A percentile compares a stretch with the other conserved stretches of the same genome.
These are phyloP conservation scores for Cylindrodendrum hubeiense DNA, from an alignment of 2,329 filamentous ascomycete genomes.

Conservation along the genomic window DNA sequence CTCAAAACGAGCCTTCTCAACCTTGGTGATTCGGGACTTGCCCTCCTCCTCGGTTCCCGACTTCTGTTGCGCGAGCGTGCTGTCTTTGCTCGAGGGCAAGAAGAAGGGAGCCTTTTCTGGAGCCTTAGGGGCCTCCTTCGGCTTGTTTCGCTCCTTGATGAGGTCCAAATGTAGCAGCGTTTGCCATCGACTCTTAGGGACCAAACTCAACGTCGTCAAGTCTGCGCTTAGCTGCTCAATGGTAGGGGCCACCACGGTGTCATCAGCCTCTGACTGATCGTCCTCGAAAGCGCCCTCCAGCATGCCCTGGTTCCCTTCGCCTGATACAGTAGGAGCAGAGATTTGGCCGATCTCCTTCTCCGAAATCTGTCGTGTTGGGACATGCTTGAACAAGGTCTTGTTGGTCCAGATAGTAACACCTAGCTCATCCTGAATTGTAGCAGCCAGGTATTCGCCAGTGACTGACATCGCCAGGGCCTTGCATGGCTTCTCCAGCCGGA, in stretches of 20 bases:
- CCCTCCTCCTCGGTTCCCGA: slow-evolving; percentile 56
- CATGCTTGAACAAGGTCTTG: slow-evolving; percentile 88
- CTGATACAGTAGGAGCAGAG: slow-evolving; percentile 79
- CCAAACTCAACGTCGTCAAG: slow-evolving; percentile 88
- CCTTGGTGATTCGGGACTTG: slow-evolving; percentile 76
- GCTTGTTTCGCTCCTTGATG: slow-evolving; percentile 94
- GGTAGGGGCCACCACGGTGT: slow-evolving; percentile 65
- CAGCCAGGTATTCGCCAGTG: slow-evolving; percentile 95
- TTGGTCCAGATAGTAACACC: slow-evolving; percentile 98
- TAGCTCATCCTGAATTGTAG: slow-evolving; percentile 82
- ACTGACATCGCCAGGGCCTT: slow-evolving; percentile 88
- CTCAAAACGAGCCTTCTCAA: slow-evolving; percentile 70
- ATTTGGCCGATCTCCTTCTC: slow-evolving; percentile 78
- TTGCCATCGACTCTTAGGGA: slow-evolving; percentile 94
- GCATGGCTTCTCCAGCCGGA: slow-evolving; percentile 82
- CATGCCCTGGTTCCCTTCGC: slow-evolving; percentile 81
- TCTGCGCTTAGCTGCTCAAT: slow-evolving; percentile 85
- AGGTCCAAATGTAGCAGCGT: slow-evolving; percentile 92
- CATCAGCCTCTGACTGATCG: slow-evolving; percentile 63
- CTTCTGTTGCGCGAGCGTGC: slow-evolving; percentile 53
- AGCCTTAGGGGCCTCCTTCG: slow-evolving; percentile 88
- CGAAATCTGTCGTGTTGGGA: slow-evolving; percentile 86
- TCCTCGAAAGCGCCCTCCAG: slow-evolving; percentile 82
- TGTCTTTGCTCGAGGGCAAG: slow-evolving; percentile 75
- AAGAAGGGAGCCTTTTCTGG: slow-evolving; percentile 98